Evolutionary conservation across 345 rosid species (phyloP).

Genomic region (Pugionium cornutum): DNA sequence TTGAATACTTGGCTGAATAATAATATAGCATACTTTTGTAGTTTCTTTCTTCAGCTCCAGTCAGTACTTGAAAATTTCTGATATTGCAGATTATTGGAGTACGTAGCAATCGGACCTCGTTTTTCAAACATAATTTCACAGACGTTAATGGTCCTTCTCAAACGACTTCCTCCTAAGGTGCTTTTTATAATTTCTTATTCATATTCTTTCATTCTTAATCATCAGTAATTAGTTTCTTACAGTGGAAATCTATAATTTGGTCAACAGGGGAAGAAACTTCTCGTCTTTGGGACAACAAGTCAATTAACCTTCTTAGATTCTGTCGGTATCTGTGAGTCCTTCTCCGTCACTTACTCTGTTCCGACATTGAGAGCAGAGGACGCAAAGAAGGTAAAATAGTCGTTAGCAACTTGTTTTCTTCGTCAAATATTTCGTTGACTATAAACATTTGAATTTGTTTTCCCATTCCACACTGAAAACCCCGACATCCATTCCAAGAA

Average conservation of each 20-base stretch:
- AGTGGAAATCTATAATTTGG: conserved; percentile 12
- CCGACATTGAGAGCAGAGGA: conserved; percentile 72
- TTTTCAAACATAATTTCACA: conserved; percentile 89
- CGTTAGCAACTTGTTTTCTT: background rate
- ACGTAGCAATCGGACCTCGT: conserved; percentile 94
- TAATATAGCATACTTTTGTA: background rate
- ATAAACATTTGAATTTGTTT: background rate
- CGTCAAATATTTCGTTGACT: conserved; percentile 8
- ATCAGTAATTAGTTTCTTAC: background rate
- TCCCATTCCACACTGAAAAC: background rate
- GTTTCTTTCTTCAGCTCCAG: conserved; percentile 2
- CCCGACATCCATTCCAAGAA: background rate
- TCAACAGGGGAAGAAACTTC: conserved; percentile 81
- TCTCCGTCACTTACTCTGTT: conserved; percentile 71
- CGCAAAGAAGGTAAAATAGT: conserved; percentile 70
- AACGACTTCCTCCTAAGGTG: conserved; percentile 96
- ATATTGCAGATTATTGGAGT: conserved; percentile 80
- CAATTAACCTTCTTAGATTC: conserved; percentile 80
- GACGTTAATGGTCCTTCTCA: conserved; percentile 88
- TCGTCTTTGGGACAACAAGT: conserved; percentile 93
- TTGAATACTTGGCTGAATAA: background rate
- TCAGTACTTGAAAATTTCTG: conserved; percentile 16
- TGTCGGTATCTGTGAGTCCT: conserved; percentile 67
- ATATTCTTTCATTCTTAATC: background rate
- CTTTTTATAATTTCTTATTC: conserved; percentile 8